phyloP scores from a whole-genome alignment of 352 stramenopile species.

The Pythium sp. region DNA sequence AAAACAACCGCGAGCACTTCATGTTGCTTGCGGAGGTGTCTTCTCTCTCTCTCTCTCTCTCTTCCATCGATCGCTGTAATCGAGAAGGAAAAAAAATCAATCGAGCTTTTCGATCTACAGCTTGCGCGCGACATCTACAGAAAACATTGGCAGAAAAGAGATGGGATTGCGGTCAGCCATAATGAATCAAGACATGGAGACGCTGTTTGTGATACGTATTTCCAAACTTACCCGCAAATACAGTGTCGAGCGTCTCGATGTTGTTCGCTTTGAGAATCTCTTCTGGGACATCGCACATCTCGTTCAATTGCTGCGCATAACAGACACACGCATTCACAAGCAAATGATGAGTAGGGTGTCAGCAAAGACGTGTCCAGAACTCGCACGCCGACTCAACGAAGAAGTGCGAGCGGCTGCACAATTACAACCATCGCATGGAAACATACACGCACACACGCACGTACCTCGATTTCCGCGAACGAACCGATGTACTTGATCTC shows the following conservation, averaged over 20 bases:
- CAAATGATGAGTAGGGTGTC: background rate
- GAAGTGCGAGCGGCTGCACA: background rate
- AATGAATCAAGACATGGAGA: background rate
- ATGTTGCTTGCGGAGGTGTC: background rate
- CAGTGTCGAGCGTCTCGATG: slow-evolving; percentile 59
- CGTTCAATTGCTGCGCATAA: slow-evolving; percentile 62
- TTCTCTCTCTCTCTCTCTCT: slow-evolving; percentile 9
- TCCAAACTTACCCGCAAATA: slow-evolving; percentile 60
- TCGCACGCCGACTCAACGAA: background rate
- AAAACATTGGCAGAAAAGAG: background rate
- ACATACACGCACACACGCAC: slow-evolving; percentile 21
- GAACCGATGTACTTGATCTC: slow-evolving; percentile 70
- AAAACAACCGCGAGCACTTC: background rate
- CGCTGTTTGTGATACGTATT: background rate
- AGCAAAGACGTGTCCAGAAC: background rate
- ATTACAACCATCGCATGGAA: background rate
- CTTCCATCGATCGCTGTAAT: background rate
- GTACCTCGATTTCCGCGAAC: slow-evolving; percentile 80
- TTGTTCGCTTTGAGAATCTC: slow-evolving; percentile 80
- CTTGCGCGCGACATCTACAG: slow-evolving; percentile 17
- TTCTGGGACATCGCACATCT: slow-evolving; percentile 75
- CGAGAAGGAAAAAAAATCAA: background rate
- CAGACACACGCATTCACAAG: background rate
- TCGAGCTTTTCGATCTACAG: slow-evolving; percentile 8
- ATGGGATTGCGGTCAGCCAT: background rate